phyloP scores from a whole-genome alignment of 2,329 filamentous ascomycete species.

The Blastomyces parvus region DNA sequence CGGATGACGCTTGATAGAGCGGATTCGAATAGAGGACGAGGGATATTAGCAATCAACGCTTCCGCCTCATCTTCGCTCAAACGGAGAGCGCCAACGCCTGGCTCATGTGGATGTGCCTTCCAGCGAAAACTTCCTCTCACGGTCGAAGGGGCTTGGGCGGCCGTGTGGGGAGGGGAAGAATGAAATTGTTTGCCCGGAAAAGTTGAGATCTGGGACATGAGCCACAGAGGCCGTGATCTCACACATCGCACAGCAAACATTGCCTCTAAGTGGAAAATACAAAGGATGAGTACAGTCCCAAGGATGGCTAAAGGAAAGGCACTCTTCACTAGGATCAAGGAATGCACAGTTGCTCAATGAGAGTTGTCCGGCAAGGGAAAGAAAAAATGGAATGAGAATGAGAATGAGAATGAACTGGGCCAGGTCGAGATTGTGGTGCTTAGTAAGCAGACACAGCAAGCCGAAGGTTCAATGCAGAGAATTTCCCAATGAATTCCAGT shows the following conservation, averaged over 20 bases:
- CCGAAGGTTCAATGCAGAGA: background rate
- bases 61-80: background rate
- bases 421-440: background rate
- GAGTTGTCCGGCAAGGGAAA: background rate
- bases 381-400: background rate
- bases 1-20: background rate
- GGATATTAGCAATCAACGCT: background rate
- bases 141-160: constrained; percentile 1
- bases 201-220: background rate
- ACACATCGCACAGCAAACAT: constrained; percentile 2
- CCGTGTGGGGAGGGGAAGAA: background rate
- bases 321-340: background rate
- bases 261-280: background rate
- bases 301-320: background rate
- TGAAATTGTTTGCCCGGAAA: background rate
- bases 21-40: background rate
- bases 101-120: background rate
- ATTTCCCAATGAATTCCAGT: background rate
- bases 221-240: background rate
- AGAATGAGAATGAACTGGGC: background rate
- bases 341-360: background rate
- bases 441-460: background rate
- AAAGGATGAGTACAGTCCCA: background rate
- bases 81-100: background rate
- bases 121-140: too few species aligned